phyloP scores from a whole-genome alignment of 2,329 filamentous ascomycete genomes.

The Penicillium sclerotiorum region DNA sequence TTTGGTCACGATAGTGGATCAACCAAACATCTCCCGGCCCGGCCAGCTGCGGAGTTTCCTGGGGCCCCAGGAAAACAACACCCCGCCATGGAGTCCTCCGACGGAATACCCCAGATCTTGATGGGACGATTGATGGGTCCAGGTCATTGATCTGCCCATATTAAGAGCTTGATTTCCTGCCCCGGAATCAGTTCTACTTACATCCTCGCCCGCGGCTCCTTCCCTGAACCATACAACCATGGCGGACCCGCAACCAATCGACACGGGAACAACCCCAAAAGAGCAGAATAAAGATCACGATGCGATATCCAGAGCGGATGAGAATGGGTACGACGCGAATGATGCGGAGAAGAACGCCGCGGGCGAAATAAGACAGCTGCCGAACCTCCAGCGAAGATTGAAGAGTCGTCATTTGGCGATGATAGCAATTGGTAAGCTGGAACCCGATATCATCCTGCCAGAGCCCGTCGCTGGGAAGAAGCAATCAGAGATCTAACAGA shows the following conservation, averaged over 20 bases:
- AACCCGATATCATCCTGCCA: neutral
- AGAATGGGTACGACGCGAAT: too few species aligned
- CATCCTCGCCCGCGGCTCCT: too few species aligned
- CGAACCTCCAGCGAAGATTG: constrained; percentile 8
- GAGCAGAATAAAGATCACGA: neutral
- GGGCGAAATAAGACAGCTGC: constrained; percentile 8
- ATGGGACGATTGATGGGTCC: neutral
- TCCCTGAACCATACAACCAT: neutral
- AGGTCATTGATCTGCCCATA: too few species aligned
- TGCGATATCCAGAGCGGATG: neutral
- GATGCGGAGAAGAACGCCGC: constrained; percentile 3
- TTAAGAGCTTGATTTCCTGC: too few species aligned
- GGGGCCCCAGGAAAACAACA: constrained; percentile 6
- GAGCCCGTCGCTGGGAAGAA: neutral
- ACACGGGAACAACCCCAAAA: neutral
- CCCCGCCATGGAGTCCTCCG: neutral
- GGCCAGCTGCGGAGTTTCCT: constrained; percentile 5
- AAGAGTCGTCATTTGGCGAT: constrained; percentile 12
- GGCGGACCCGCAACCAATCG: neutral
- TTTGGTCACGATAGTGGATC: constrained; percentile 5
- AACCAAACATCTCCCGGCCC: constrained; percentile 3
- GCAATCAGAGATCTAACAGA: neutral
- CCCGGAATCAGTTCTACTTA: too few species aligned
- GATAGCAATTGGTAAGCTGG: constrained; percentile 15
- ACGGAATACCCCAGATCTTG: neutral